These are phyloP conservation scores for Citrullus amarus DNA, from an alignment of 306 rosid genomes.

Conservation along the genomic window DNA sequence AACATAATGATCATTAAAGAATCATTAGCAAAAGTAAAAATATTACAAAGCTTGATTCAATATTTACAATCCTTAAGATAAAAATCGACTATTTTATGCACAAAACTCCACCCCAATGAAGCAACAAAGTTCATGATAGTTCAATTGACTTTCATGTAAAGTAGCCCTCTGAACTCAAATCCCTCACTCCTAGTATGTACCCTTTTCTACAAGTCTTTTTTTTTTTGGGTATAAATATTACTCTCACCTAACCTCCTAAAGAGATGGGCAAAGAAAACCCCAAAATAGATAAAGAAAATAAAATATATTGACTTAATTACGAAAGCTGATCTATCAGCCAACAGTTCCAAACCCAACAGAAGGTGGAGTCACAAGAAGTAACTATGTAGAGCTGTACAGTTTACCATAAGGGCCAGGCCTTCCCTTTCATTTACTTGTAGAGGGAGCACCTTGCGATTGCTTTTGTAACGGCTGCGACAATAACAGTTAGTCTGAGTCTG, in stretches of 20 bases:
- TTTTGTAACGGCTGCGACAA: slow-evolving; percentile 25
- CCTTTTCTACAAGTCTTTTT: background rate
- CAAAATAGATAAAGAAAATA: background rate
- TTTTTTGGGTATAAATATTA: background rate
- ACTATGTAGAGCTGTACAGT: slow-evolving; percentile 20
- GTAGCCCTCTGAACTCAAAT: background rate
- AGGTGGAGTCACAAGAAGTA: background rate
- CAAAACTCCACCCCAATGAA: background rate
- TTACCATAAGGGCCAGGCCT: background rate
- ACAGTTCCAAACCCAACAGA: slow-evolving; percentile 3
- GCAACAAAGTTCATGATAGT: background rate
- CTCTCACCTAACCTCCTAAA: background rate
- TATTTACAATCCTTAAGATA: background rate
- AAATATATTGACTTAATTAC: background rate
- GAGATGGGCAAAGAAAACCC: background rate
- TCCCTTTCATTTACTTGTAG: slow-evolving; percentile 20
- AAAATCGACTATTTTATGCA: background rate
- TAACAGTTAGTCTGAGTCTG: slow-evolving; percentile 32
- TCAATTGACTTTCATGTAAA: background rate
- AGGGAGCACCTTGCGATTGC: slow-evolving; percentile 16
- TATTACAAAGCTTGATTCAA: background rate
- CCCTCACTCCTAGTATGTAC: background rate
- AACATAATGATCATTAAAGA: background rate
- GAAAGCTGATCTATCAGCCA: slow-evolving; percentile 6
- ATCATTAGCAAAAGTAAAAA: background rate